These are phyloP conservation scores for Metarhizium humberi DNA, from an alignment of 2,329 filamentous ascomycete genomes.

Conservation along the genomic window DNA sequence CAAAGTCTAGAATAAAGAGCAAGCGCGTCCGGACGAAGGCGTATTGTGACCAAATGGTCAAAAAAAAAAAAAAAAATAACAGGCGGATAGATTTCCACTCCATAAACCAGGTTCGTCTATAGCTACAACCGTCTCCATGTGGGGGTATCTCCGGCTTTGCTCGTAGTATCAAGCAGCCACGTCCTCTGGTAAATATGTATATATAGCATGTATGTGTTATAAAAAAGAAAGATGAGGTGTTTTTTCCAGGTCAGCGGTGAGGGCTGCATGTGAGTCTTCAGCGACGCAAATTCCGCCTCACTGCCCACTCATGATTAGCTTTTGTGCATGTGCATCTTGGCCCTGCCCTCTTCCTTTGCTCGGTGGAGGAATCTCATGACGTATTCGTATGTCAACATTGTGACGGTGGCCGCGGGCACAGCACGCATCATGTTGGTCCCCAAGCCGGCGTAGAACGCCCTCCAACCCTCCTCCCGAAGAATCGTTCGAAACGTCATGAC, in stretches of 20 bases:
- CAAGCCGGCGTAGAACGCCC: constrained; percentile 93
- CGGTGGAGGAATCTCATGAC: constrained; percentile 45
- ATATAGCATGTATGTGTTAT: constrained; percentile 2
- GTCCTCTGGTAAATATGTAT: constrained; percentile 6
- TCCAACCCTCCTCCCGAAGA: constrained; percentile 84
- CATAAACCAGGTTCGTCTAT: constrained; percentile 24
- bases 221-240: not conserved
- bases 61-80: constrained; percentile 8
- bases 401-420: constrained; percentile 90
- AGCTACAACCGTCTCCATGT: constrained; percentile 18
- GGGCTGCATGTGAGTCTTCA: not conserved
- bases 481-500: constrained; percentile 78
- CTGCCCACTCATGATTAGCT: not conserved
- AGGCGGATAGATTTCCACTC: constrained; percentile 7
- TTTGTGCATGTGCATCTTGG: constrained; percentile 17
- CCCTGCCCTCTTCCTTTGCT: constrained; percentile 28
- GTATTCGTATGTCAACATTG: constrained; percentile 94
- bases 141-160: constrained; percentile 1
- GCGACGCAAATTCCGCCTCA: not conserved
- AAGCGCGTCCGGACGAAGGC: not conserved
- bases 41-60: not conserved
- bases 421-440: constrained; percentile 96
- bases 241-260: not conserved
- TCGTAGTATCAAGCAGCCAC: constrained; percentile 1
- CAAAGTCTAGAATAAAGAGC: not conserved